Base-by-base conservation (phyloP, 495 filamentous ascomycete species). In the Lepidopterella palustris region DNA sequence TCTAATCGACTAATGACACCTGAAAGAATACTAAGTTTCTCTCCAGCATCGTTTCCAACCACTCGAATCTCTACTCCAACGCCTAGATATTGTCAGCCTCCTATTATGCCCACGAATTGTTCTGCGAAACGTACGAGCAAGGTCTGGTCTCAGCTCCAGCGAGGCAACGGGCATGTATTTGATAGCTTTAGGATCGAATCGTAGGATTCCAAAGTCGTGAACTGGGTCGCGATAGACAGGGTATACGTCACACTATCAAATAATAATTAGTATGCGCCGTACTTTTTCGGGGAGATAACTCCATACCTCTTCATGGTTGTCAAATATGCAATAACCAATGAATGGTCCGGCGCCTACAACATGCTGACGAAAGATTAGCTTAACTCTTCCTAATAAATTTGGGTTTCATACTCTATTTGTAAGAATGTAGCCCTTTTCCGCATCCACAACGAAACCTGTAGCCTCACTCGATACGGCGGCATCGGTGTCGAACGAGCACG, bases 191-290 rank as follows among this genome's bases (percentile, higher is more conserved):
- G 95, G 93, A 66, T 97, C 87, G 76, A 97, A 99, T 58, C 93
- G 84, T 35, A 99, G 83, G 64, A 99, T 89, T 54, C 93, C 93
- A 65, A 99, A 99, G 74, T 99, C 93, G 75, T 99, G 93, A 31
- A 99, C 91, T 48, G 93, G 93, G 68, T 99, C 93, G 67, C 93
- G 88, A 72, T 99, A 99, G 39, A 99, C 89, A n/a, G 93, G 93
- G 71, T 88, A 88, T 59, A 95, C 92, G 70, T 97, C 93, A 57
- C 91, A 95, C 82, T 97, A 24, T 40, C 49, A 28, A 20, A 60
- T 45, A 51, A 29, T 61, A 28, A 59, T 25, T 35, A 60, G 51
- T 23, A 18, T 5, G 29, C 25, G 32, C 28, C 45, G 50, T 47
- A 18, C 32, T 26, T 28, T 52, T 1, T 4, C 32, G 51, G 53